A percentile compares a stretch with the other conserved stretches of the same genome.
Conservation (phyloP, 352 stramenopile genomes). For the Plasmopara viticola region DNA sequence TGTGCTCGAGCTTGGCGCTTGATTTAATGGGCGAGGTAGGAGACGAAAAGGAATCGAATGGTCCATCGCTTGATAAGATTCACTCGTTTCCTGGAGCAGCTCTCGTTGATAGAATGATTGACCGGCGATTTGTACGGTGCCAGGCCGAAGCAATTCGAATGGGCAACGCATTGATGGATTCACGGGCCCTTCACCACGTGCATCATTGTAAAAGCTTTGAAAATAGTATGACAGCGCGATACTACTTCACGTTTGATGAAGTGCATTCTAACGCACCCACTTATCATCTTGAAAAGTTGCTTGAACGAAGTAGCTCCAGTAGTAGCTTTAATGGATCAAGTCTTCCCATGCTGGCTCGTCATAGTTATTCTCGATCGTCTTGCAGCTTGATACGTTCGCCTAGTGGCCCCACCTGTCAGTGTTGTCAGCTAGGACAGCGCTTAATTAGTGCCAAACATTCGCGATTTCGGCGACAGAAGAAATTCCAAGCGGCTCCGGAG, state of each 20-base stretch:
- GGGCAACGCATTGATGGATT: constrained; percentile 63
- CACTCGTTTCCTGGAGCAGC: constrained; percentile 15
- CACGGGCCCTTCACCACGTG: constrained; percentile 42
- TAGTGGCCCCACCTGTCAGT: constrained; percentile 23
- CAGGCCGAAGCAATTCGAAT: constrained; percentile 38
- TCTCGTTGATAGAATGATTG: constrained; percentile 24
- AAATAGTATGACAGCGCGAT: constrained; percentile 21
- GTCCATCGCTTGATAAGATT: constrained; percentile 1
- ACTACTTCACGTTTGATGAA: constrained; percentile 34
- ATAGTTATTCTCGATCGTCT: constrained; percentile 10
- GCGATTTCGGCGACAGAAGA: constrained; percentile 6
- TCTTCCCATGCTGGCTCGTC: constrained; percentile 15
- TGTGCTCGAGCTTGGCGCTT: constrained; percentile 20
- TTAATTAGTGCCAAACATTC: constrained; percentile 13
- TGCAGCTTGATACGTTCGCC: constrained; percentile 13
- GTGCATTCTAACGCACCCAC: not conserved
- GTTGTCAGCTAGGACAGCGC: constrained; percentile 45
- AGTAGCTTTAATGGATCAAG: constrained; percentile 14
- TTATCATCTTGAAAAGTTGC: constrained; percentile 13
- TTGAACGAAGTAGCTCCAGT: not conserved
- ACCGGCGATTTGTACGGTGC: constrained; percentile 31
- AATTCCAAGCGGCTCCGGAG: constrained; percentile 9
- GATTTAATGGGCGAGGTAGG: constrained; percentile 14
- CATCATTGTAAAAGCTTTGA: constrained; percentile 44
- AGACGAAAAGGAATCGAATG: not conserved